Evolutionary conservation across 345 rosid species (phyloP), one percentile per base, ranked within the genome.

Genomic region (Populus simonii): DNA sequence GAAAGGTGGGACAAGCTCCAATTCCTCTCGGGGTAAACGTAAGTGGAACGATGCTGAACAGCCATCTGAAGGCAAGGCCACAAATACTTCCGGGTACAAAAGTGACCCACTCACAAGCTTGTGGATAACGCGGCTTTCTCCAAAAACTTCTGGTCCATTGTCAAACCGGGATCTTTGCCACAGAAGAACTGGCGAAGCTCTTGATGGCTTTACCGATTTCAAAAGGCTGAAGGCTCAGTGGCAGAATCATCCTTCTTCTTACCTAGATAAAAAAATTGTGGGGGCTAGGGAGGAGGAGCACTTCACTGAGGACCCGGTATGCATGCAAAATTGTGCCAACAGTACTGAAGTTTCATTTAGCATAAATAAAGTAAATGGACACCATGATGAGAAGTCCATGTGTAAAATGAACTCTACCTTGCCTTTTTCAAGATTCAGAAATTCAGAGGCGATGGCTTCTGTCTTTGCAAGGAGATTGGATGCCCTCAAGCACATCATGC

Each of bases 51-150:
- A 33, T 49, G 76, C 78, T 13, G 74, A 83, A 25, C 66, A 78
- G 11, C 83, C 80, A 51, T 82, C 80, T 33, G 90, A 83, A 75
- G 86, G 73, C 71, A 89, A 82, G 84, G 80, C 41, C 9, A 25
- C 57, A 65, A 76, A 66, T 71, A 76, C 75, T 80, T 61, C 85
- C 62, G 70, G 79, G 76, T 68, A 81, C 80, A 83, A 76, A 84
- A 84, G 83, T 81, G 86, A 85, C 77, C 86, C 84, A 71, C 79
- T 76, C n/a, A 80, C 89, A 71, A 92, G 90, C 79, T 86, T 83
- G 85, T 92, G 98, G 98, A 86, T 93, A 78, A 83, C 93, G 81
- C 88, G 96, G 76, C 90, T 92, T 83, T 68, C 91, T 78, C 73
- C 92, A 13, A 92, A 83, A 82, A 5, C 74, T 39, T 74, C 83